A percentile compares a stretch with the other conserved stretches of the same genome.
phyloP scores from a whole-genome alignment of 2,329 filamentous ascomycete species.

The Fusarium algeriense region DNA sequence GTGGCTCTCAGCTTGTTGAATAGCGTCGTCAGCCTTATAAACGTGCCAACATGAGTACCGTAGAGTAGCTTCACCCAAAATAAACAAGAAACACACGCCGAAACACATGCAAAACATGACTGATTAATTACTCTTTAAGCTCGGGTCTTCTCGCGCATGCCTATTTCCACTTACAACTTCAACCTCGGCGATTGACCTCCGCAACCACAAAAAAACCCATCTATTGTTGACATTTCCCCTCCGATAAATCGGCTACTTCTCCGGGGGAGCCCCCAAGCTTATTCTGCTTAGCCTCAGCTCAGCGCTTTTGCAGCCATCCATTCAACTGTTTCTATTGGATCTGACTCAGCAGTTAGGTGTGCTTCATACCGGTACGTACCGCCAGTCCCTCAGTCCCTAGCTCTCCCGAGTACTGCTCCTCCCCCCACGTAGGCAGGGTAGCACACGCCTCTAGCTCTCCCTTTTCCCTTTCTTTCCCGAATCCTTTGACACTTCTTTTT shows the following conservation, averaged over 20 bases:
- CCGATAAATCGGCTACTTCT: conserved; percentile 34
- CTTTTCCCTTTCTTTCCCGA: conserved; percentile 20
- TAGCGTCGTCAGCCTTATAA: conserved; percentile 18
- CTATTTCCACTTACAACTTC: conserved; percentile 9
- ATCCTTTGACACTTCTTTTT: conserved; percentile 17
- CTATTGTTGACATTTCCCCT: conserved; percentile 20
- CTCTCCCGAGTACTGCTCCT: conserved; percentile 22
- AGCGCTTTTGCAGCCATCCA: conserved; percentile 26
- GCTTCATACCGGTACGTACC: conserved; percentile 19
- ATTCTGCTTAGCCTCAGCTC: conserved; percentile 28
- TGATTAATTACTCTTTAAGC: conserved; percentile 10
- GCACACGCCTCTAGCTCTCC: conserved; percentile 43
- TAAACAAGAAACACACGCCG: conserved; percentile 7
- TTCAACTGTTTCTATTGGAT: conserved; percentile 32
- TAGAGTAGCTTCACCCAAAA: background rate
- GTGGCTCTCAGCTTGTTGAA: conserved; percentile 21
- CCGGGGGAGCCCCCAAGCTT: conserved; percentile 21
- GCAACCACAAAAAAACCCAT: conserved; percentile 11
- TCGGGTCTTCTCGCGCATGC: conserved; percentile 37
- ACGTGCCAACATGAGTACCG: conserved; percentile 10
- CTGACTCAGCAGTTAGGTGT: conserved; percentile 35
- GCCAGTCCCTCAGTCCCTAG: conserved; percentile 8
- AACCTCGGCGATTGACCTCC: conserved; percentile 40
- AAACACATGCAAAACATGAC: conserved; percentile 35
- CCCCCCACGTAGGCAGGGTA: conserved; percentile 30